A percentile compares a stretch with the other conserved stretches of the same genome.
These are phyloP conservation scores for Sporisorium exsertum DNA, from an alignment of 1,284 basidiomycete species.

Conservation along the genomic window DNA sequence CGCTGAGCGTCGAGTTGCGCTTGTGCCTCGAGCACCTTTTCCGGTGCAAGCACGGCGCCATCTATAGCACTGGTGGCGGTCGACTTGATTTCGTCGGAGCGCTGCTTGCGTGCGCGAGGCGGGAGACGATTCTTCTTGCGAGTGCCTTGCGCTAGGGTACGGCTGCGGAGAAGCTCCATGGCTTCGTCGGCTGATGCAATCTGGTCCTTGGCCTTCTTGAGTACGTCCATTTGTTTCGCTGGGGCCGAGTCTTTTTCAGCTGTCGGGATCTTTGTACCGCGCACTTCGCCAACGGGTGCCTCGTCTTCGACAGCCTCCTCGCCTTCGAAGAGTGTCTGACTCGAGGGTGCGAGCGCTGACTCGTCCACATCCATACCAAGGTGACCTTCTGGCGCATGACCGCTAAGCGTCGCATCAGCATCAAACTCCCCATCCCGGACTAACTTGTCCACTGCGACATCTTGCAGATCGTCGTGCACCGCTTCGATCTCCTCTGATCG, in stretches of 20 bases:
- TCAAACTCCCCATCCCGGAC: constrained; percentile 14
- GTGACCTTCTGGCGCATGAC: constrained; percentile 1
- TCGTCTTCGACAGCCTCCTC: constrained; percentile 11
- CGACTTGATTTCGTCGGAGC: constrained; percentile 18
- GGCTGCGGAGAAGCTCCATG: constrained; percentile 37
- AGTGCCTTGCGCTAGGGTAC: constrained; percentile 24
- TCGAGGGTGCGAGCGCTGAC: constrained; percentile 25
- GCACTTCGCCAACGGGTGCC: constrained; percentile 11
- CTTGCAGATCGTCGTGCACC: background rate
- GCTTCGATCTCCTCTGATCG: constrained; percentile 23
- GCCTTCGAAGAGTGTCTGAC: constrained; percentile 41
- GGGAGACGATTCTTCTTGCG: constrained; percentile 34
- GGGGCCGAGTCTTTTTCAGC: background rate
- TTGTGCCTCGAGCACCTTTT: constrained; percentile 46
- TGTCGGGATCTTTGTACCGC: background rate
- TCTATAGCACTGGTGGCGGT: background rate
- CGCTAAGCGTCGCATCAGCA: constrained; percentile 36
- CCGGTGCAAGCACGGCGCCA: constrained; percentile 24
- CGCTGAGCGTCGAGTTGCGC: constrained; percentile 42
- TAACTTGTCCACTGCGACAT: background rate
- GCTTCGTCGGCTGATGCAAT: constrained; percentile 41
- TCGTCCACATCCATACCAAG: constrained; percentile 4
- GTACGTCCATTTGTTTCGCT: background rate
- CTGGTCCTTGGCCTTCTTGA: constrained; percentile 11
- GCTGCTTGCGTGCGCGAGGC: constrained; percentile 40